phyloP scores from a whole-genome alignment of 352 stramenopile genomes.

The Globisporangium uncinulatum region DNA sequence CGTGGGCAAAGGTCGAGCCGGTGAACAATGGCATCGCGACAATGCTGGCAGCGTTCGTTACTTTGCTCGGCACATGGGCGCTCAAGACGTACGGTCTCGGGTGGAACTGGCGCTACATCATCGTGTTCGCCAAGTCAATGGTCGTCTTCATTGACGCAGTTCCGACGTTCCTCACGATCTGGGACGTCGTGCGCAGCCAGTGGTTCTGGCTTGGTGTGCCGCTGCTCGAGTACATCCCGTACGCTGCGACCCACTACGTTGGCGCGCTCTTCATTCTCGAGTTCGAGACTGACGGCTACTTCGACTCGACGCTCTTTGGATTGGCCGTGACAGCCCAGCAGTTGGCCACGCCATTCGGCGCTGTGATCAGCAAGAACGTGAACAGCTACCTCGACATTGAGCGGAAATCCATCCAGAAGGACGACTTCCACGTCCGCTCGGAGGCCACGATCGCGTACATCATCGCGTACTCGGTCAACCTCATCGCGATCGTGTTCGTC shows the following conservation, averaged over 20 bases:
- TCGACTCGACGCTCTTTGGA: slow-evolving; percentile 40
- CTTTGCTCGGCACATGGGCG: slow-evolving; percentile 30
- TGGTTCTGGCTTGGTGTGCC: slow-evolving; percentile 63
- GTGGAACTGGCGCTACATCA: slow-evolving; percentile 47
- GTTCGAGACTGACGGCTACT: slow-evolving; percentile 33
- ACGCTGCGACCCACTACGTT: slow-evolving; percentile 40
- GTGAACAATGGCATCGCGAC: slow-evolving; percentile 40
- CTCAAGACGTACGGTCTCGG: slow-evolving; percentile 39
- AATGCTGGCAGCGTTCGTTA: slow-evolving; percentile 38
- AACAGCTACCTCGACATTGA: slow-evolving; percentile 51
- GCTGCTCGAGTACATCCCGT: slow-evolving; percentile 44
- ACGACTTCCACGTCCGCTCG: slow-evolving; percentile 30
- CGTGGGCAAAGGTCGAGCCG: too few relatives aligned
- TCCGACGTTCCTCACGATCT: slow-evolving; percentile 56
- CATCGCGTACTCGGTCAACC: slow-evolving; percentile 52
- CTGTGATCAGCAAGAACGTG: slow-evolving; percentile 51
- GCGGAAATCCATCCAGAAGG: slow-evolving; percentile 34
- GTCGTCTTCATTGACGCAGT: slow-evolving; percentile 43
- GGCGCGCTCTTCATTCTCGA: slow-evolving; percentile 46
- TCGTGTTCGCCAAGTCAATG: slow-evolving; percentile 20
- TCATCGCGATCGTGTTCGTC: slow-evolving; percentile 42
- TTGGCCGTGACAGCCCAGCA: slow-evolving; percentile 38
- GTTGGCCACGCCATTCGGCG: slow-evolving; percentile 42
- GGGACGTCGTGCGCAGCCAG: slow-evolving; percentile 59
- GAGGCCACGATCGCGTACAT: slow-evolving; percentile 50